Base-by-base conservation (phyloP, 177 flowering plant genomes). In the Vitis hybrid region DNA sequence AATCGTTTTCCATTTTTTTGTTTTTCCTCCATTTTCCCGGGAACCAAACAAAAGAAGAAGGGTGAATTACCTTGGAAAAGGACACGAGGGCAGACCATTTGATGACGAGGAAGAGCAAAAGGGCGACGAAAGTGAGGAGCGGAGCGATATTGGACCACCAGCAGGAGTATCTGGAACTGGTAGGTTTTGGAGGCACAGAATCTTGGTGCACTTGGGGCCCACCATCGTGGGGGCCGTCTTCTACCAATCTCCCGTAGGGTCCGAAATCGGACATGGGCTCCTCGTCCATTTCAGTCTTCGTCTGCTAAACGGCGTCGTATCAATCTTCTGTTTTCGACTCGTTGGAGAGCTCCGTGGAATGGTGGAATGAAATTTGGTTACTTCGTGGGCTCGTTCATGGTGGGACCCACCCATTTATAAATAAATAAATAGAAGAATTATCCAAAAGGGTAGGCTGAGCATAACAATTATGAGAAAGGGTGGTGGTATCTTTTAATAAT, bases 51-150 rank as follows among this genome's bases (percentile, higher is more conserved):
- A 40, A 7, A 6, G 46, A 6, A 4, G 46, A 40, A 40, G 9
- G 46, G 8, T 40, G 46, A 0, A 40, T 1, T 48, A 65, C 59
- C 68, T 65, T 52, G 32, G 51, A 16, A 27, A 65, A 51, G 58
- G 52, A 65, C 9, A 52, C 6, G 52, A 57, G 58, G 13, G 46
- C 68, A 19, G 58, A 56, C 57, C 68, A 65, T 65, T 65, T 65
- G 21, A 65, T 52, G 18, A 50, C 46, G 52, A 52, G 57, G 2
- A 10, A 51, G 32, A 65, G 30, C 68, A 65, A 65, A 65, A 18
- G 57, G 40, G 57, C 68, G 27, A 52, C 21, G 3, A 65, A 54
- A 15, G 7, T 40, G 3, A 35, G 35, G 48, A 65, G 30, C 30
- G 19, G 9, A 65, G 54, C 13, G 6, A 56, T 18, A 46, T 65